Percentiles rank a stretch among this genome's conserved stretches.
phyloP scores from a whole-genome alignment of 768 basidiomycete genomes.

The Panaeolus papilionaceus region DNA sequence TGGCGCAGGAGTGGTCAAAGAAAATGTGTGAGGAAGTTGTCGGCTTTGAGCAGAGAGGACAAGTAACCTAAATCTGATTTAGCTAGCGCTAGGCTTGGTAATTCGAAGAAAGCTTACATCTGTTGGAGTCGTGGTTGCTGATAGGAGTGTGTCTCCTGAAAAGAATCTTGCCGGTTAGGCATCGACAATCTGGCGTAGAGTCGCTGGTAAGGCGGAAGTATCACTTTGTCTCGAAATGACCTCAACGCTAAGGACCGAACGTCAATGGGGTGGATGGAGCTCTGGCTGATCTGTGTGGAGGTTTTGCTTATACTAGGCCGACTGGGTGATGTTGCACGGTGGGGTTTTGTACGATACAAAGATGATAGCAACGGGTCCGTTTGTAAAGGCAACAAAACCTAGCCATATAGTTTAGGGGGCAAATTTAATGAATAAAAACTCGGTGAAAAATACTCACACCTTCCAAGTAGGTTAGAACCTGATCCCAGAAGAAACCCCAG shows the following conservation, averaged over 20 bases:
- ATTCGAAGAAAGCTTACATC: conserved; percentile 56
- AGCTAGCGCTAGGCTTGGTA: conserved; percentile 5
- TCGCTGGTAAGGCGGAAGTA: conserved; percentile 66
- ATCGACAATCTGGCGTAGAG: conserved; percentile 62
- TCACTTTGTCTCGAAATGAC: conserved; percentile 81
- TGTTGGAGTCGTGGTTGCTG: conserved; percentile 79
- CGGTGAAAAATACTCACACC: conserved; percentile 59
- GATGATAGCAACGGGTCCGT: conserved; percentile 63
- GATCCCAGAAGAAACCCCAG: conserved; percentile 95
- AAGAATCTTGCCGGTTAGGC: conserved; percentile 59
- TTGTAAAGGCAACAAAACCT: conserved; percentile 45
- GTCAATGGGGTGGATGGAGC: conserved; percentile 66
- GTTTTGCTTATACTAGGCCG: conserved; percentile 53
- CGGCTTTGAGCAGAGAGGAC: conserved; percentile 76
- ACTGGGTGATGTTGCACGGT: conserved; percentile 51
- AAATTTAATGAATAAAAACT: conserved; percentile 12
- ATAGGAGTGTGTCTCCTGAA: conserved; percentile 59
- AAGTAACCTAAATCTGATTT: conserved; percentile 58
- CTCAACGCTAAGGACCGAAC: conserved; percentile 82
- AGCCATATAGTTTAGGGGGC: not conserved
- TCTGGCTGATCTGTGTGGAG: conserved; percentile 24
- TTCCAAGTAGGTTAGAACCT: conserved; percentile 86
- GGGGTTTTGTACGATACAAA: conserved; percentile 68
- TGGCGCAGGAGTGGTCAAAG: conserved; percentile 61
- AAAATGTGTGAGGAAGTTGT: conserved; percentile 62